Percentiles rank a stretch among this genome's conserved stretches.
These are phyloP conservation scores for Leccinum pallidistipes DNA, from an alignment of 1,284 basidiomycete genomes.

Conservation along the genomic window DNA sequence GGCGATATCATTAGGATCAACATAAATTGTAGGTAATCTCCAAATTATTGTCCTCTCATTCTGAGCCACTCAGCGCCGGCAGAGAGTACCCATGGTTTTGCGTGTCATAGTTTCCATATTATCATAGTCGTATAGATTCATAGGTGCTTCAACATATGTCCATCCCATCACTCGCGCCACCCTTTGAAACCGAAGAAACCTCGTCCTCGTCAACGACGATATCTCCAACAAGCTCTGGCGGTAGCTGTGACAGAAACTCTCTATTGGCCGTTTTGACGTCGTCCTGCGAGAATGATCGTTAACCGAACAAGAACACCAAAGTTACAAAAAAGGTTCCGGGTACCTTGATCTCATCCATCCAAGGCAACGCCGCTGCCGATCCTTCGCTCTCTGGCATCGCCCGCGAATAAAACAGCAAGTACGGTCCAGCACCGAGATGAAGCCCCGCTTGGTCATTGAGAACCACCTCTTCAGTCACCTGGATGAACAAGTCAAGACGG, in stretches of 20 bases:
- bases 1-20: background rate
- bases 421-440: slow-evolving; percentile 72
- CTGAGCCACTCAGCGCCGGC: background rate
- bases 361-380: slow-evolving; percentile 30
- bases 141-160: slow-evolving; percentile 18
- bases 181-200: background rate
- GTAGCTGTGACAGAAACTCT: slow-evolving; percentile 32
- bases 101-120: background rate
- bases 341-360: slow-evolving; percentile 46
- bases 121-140: background rate
- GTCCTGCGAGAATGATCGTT: slow-evolving; percentile 19
- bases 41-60: background rate
- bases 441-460: slow-evolving; percentile 65
- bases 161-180: slow-evolving; percentile 12
- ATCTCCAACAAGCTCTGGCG: slow-evolving; percentile 28
- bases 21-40: background rate
- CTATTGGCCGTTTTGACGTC: slow-evolving; percentile 28
- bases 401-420: slow-evolving; percentile 69
- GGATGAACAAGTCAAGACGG: background rate
- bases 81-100: background rate
- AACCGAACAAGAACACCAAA: background rate
- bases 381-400: slow-evolving; percentile 39
- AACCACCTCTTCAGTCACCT: slow-evolving; percentile 70
- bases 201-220: slow-evolving; percentile 21
- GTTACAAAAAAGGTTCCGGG: background rate